Evolutionary conservation across 768 basidiomycete species (phyloP).

Genomic region (Termitomyces sp.): DNA sequence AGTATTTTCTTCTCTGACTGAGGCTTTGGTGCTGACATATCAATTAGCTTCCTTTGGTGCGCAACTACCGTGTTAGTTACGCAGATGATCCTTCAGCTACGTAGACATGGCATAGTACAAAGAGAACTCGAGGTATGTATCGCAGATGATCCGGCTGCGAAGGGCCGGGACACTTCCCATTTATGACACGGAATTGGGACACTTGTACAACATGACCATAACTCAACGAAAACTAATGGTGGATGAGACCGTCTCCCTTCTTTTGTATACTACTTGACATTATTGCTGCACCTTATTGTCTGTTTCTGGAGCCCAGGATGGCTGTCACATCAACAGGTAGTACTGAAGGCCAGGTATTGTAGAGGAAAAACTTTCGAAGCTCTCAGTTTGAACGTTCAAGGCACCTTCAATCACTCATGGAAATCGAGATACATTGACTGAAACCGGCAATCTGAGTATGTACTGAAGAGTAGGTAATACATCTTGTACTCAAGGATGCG

Average conservation of each 20-base stretch:
- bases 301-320: background rate
- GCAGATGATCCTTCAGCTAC: slow-evolving; percentile 30
- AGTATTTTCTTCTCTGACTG: background rate
- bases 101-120: slow-evolving; percentile 14
- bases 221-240: background rate
- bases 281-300: background rate
- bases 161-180: background rate
- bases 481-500: background rate
- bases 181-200: background rate
- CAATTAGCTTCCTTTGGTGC: slow-evolving; percentile 33
- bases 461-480: no score
- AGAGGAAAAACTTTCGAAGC: no score
- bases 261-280: background rate
- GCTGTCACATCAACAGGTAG: background rate
- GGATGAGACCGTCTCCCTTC: background rate
- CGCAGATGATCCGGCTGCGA: background rate
- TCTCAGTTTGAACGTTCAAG: no score
- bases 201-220: background rate
- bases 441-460: no score
- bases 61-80: slow-evolving; percentile 28
- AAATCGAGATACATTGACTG: no score
- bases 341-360: background rate
- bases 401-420: no score
- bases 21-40: background rate
- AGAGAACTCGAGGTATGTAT: background rate